phyloP scores from a whole-genome alignment of 2,329 filamentous ascomycete genomes.

The Diaporthe citriasiana region DNA sequence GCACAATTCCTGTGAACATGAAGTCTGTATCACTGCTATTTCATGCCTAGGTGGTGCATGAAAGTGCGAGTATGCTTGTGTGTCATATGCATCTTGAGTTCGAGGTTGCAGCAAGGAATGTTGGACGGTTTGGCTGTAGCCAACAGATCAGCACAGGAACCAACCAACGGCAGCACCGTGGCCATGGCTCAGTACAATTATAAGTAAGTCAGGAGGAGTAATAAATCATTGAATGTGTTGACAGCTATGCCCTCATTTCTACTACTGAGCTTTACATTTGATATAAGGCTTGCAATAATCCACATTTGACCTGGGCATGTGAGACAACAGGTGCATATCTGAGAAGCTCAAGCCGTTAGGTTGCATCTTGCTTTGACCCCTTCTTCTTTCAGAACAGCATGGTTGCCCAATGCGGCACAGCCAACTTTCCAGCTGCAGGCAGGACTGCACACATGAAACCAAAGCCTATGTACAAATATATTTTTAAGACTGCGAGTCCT shows the following conservation, averaged over 20 bases:
- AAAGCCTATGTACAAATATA: not conserved
- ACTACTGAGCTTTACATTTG: not conserved
- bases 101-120: not conserved
- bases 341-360: not conserved
- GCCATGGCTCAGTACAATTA: not conserved
- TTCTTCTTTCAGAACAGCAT: not conserved
- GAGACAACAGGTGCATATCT: not conserved
- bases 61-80: not conserved
- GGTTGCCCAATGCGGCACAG: not conserved
- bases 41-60: not conserved
- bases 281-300: not conserved
- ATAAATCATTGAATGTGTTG: too few relatives aligned
- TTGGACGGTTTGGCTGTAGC: not conserved
- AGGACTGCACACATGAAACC: not conserved
- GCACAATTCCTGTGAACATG: not conserved
- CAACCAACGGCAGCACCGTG: not conserved
- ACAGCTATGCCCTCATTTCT: not conserved
- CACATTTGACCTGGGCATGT: not conserved
- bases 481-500: not conserved
- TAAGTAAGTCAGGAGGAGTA: not conserved
- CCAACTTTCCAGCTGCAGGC: not conserved
- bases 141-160: not conserved
- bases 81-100: not conserved
- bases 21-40: not conserved
- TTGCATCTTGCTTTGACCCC: conserved; percentile 21